Evolutionary conservation across 371 early-diverging fungal species (phyloP), one percentile per base, ranked within the genome.

Genomic region (Haplosporangium sp.): DNA sequence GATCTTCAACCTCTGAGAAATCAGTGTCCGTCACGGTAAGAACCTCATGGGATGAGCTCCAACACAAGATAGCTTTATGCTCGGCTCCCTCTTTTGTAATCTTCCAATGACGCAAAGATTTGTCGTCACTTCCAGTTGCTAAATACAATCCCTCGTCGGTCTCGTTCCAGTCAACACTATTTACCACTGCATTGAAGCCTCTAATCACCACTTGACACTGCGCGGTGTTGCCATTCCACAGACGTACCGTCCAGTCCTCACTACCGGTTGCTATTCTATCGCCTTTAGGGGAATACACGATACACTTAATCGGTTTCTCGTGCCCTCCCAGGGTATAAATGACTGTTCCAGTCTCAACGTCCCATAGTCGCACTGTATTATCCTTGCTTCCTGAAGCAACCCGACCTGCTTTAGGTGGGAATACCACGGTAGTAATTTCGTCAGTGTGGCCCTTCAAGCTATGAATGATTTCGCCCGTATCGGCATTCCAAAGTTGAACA

Each of bases 21-120:
- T 27, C 27, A 27, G 27, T 27, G 27, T 27, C 27, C 27, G 27
- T 27, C 27, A 52, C 52, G 0, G 52, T 52, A 52, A 52, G 52
- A 15, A 52, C 52, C 20, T 52, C 52, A 52, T 52, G 52, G 8
- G 52, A 52, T 52, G 52, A 52, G 20, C 52, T 52, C 52, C 52
- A 52, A 19, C 27, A 8, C 52, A 52, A 17, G 19, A 17, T 52
- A n/a, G 52, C 52, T 0, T 19, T 45, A 13, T 45, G 45, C 0
- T 45, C 15, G 45, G 4, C 11, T 45, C 45, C 52, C 8, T 52
- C 52, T 52, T 52, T 52, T 17, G 17, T n/a, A 19, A 52, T 52
- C 20, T 52, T 52, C 52, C 52, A 52, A 7, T n/a, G 27, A 9
- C 52, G 52, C 19, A 52, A 17, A 5, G 52, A 52, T 17, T 52